Conservation (phyloP, 768 basidiomycete genomes). For the Mycena filopes region DNA sequence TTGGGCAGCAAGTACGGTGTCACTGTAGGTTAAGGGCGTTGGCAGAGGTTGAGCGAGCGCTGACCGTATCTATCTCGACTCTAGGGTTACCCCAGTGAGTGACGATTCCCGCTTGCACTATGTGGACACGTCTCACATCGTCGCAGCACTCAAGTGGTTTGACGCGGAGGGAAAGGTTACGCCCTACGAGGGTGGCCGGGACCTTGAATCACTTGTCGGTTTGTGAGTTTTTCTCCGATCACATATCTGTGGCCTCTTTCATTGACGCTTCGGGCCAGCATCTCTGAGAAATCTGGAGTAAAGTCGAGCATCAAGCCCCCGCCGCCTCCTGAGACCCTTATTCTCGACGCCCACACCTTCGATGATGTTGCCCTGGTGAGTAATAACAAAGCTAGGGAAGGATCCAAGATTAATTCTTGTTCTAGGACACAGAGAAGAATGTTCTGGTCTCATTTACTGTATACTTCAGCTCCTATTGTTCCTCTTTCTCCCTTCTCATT, state of each 20-base stretch:
- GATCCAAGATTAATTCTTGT: constrained; percentile 16
- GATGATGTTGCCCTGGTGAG: constrained; percentile 76
- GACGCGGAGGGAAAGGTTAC: constrained; percentile 71
- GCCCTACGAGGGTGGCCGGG: constrained; percentile 81
- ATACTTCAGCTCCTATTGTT: constrained; percentile 38
- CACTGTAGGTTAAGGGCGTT: no score
- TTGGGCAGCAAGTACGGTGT: constrained; percentile 84
- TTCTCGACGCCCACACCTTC: constrained; percentile 80
- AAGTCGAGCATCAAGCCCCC: constrained; percentile 92
- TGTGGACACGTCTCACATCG: constrained; percentile 25
- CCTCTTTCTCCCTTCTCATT: constrained; percentile 11
- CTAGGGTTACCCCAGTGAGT: constrained; percentile 90
- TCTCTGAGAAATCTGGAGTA: constrained; percentile 78
- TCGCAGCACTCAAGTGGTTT: constrained; percentile 91
- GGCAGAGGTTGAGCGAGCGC: no score
- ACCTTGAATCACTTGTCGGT: constrained; percentile 77
- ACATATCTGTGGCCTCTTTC: background rate
- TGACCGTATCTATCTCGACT: no score
- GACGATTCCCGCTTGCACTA: constrained; percentile 31
- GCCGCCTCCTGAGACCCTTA: constrained; percentile 73
- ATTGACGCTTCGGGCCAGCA: constrained; percentile 52
- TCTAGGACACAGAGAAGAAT: constrained; percentile 76
- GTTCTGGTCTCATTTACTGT: constrained; percentile 88
- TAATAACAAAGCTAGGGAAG: background rate
- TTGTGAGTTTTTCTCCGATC: constrained; percentile 64